Evolutionary conservation across 768 basidiomycete genomes (phyloP), one percentile per base, ranked within the genome.

Genomic region (Termitomyces sp.): DNA sequence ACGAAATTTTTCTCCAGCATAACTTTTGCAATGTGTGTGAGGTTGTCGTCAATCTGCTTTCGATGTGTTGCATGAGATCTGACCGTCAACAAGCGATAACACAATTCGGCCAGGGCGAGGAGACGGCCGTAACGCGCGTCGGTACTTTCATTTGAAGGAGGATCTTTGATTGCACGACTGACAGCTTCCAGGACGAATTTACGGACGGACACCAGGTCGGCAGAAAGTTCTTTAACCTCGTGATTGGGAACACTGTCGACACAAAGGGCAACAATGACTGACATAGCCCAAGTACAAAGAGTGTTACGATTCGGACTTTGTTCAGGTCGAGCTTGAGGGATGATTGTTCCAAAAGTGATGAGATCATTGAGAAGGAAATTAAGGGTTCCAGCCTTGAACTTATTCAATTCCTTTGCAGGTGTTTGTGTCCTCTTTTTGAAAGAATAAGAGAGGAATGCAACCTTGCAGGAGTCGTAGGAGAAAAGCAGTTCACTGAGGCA

Each of bases 1-100:
- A 98, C 97, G 62, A 92, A 95, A 67, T 92, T 92, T 77, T 98
- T 98, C 78, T 99, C 97, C 51, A 99, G 74, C 97, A 99, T 99
- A 61, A 95, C 82, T 75, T 98, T 98, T 22, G 96, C 94, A 53
- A 98, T 82, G 60, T 97, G 95, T 8, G 94, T 88, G 4, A 88
- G 88, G n/a, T 81, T 81, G 51, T 94, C 96, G 47, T 85, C 85
- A 56, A 81, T 77, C 41, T 78, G 75, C 62, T 81, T 84, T 46
- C 85, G 76, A 54, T 83, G 80, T 36, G 74, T 70, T 6, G 75
- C 75, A 58, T 82, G 87, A 70, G 88, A 85, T 29, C 88, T 84
- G 24, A 90, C 87, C 1, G 87, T 90, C 56, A 99, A 77, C 34
- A 99, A 76, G 9, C 94, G 88, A 71, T 92, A 83, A 66, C 92